Percentiles rank a stretch among this genome's conserved stretches.
phyloP scores from a whole-genome alignment of 805 yeast genomes.

The Metschnikowia corniflorae region DNA sequence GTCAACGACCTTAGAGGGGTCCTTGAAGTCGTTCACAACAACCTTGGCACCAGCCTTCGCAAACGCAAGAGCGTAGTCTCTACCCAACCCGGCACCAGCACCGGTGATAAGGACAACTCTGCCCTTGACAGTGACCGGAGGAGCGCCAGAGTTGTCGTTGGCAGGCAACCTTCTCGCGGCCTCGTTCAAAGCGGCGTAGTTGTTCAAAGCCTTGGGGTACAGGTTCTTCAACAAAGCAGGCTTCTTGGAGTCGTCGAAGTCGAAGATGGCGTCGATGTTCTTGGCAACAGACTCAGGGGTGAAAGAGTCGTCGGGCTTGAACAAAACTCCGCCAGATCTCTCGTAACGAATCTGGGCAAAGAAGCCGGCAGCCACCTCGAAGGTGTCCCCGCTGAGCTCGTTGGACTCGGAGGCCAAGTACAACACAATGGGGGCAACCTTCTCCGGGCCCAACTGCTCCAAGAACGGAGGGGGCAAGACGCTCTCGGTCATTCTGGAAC shows the following conservation, averaged over 20 bases:
- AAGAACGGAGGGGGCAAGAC: constrained; percentile 82
- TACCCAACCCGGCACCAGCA: constrained; percentile 92
- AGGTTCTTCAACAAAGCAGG: constrained; percentile 48
- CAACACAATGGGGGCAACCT: constrained; percentile 87
- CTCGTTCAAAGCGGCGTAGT: constrained; percentile 60
- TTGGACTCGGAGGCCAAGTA: constrained; percentile 66
- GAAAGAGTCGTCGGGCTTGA: constrained; percentile 71
- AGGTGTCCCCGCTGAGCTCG: constrained; percentile 68
- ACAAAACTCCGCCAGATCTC: constrained; percentile 79
- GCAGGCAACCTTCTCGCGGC: constrained; percentile 49
- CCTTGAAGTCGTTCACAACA: constrained; percentile 84
- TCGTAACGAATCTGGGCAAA: constrained; percentile 94
- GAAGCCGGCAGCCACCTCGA: constrained; percentile 93
- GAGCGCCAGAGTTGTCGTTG: constrained; percentile 43
- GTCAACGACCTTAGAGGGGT: constrained; percentile 68
- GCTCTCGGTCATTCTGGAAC: constrained; percentile 93
- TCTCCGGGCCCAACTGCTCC: constrained; percentile 78
- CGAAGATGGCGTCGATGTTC: constrained; percentile 59
- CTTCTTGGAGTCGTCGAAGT: constrained; percentile 57
- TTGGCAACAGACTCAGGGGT: constrained; percentile 82
- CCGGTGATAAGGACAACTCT: constrained; percentile 93
- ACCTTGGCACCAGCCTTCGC: constrained; percentile 94
- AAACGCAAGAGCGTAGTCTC: constrained; percentile 78
- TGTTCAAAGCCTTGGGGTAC: constrained; percentile 70
- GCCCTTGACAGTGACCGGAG: constrained; percentile 58